Evolutionary conservation across 768 basidiomycete genomes (phyloP), one percentile per base, ranked within the genome.

Genomic region (Pulveroboletus sp.): DNA sequence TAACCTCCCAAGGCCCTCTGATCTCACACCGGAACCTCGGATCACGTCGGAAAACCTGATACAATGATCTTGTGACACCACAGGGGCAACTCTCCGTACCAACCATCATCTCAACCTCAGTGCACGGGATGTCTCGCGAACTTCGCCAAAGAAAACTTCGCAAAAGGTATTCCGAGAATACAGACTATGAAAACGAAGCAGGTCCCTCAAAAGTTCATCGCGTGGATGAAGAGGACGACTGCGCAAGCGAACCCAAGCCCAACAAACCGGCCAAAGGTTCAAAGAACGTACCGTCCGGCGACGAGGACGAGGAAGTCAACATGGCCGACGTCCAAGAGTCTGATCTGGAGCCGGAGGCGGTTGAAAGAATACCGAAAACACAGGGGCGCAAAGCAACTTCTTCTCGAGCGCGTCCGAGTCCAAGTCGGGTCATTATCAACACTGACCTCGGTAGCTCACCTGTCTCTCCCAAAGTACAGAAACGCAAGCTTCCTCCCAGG

Each of bases 231-330:
- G 58, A 58, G 13, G 51, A 19, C 12, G 71, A 70, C 48, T 79
- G 74, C 49, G 78, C 68, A 25, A 82, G 81, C 58, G 84, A 84
- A 53, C 84, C 85, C 62, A 68, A 73, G 5, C 78, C 73, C 1
- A 76, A 63, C 35, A 63, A 61, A 34, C 64, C 64, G 16, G 69
- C 61, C 7, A 60, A 60, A 5, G 62, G 57, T 12, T 60, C 66
- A 31, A 54, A 66, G 44, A 47, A 49, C 14, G 67, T 66, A 5
- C 67, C 70, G 6, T 69, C 66, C 21, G 58, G 60, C n/a, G 65
- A 68, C 16, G 68, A 70, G 13, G 64, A 63, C 5, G 66, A 69
- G 10, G 60, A 61, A 16, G 59, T 62, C 16, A 60, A 49, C 16
- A 58, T 61, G 40, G 51, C 57, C 23, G 44, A 51, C 32, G 60